These are phyloP conservation scores for Coniochaeta hoffmannii DNA, from an alignment of 2,329 filamentous ascomycete species.

Conservation along the genomic window DNA sequence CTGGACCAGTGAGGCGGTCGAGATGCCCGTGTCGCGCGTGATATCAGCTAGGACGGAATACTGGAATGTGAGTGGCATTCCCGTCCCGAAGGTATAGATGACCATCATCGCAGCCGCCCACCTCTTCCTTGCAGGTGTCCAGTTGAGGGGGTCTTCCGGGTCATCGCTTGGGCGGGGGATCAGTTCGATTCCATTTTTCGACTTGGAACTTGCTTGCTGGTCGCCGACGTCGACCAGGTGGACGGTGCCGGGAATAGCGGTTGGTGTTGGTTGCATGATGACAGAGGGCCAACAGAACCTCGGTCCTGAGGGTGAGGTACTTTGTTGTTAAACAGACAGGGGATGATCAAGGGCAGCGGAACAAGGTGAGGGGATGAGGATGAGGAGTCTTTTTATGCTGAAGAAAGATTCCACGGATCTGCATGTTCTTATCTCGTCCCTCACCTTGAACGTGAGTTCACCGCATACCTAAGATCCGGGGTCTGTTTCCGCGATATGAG, in stretches of 20 bases:
- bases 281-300: not conserved
- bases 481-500: too few species aligned
- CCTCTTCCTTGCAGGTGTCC: conserved; percentile 21
- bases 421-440: too few species aligned
- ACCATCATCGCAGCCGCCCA: conserved; percentile 18
- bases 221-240: conserved; percentile 22
- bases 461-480: too few species aligned
- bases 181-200: conserved; percentile 20
- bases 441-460: too few species aligned
- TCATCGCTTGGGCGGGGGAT: conserved; percentile 22
- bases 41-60: conserved; percentile 42
- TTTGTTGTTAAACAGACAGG: too few species aligned
- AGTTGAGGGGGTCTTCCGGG: conserved; percentile 29
- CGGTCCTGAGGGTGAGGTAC: too few species aligned
- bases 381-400: too few species aligned
- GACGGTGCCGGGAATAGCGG: conserved; percentile 18
- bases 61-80: conserved; percentile 39
- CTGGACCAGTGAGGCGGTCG: conserved; percentile 33
- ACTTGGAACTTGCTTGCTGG: conserved; percentile 15
- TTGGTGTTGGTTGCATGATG: not conserved
- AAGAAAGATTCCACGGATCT: too few species aligned
- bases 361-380: too few species aligned
- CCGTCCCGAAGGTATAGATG: conserved; percentile 38
- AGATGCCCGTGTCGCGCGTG: conserved; percentile 35
- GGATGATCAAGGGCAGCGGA: too few species aligned